Evolutionary conservation across 2,329 filamentous ascomycete species (phyloP), one percentile per base, ranked within the genome.

Genomic region (Golovinomyces cichoracearum): DNA sequence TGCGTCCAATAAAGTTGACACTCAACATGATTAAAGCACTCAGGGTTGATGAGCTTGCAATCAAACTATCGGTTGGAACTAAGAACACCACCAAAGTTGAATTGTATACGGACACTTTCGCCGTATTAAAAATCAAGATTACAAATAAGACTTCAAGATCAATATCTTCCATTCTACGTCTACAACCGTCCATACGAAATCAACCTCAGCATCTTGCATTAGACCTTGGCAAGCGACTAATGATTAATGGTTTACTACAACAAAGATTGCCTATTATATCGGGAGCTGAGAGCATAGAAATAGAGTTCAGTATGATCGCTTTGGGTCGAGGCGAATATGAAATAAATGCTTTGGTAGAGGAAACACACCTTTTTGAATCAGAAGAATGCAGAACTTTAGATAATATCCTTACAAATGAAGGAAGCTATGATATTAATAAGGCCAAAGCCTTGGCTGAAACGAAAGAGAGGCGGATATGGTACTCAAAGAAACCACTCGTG

Each of bases 191-290:
- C 47, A 70, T 93, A 15, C 73, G 80, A 41, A 74, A 85, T 57
- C 75, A 86, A 15, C 48, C 53, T 1, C 54, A 58, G 9, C 76
- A 75, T 51, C 68, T 82, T 13, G 80, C 83, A 2, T 72, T 93
- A 15, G 86, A 93, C 60, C 74, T 88, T 49, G 80, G 80, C 38
- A 78, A 83, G 58, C 83, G 84, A 53, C 71, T 93, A 48, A 78
- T 78, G 1, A 90, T 83, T 78, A 88, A 84, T 54, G 86, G 86
- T 1, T 77, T 81, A 26, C 63, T 93, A 50, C 86, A 94, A 63
- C 78, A 78, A 57, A 69, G 73, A 1, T 65, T 93, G 0, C 76
- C 80, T 0, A 59, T 73, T 5, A 60, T 93, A 1, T 62, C 64
- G 5, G 73, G 76, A 0, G 71, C 74, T 4, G 66, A 71, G 41